Conservation (phyloP, 345 rosid genomes). For the Salix viminalis region DNA sequence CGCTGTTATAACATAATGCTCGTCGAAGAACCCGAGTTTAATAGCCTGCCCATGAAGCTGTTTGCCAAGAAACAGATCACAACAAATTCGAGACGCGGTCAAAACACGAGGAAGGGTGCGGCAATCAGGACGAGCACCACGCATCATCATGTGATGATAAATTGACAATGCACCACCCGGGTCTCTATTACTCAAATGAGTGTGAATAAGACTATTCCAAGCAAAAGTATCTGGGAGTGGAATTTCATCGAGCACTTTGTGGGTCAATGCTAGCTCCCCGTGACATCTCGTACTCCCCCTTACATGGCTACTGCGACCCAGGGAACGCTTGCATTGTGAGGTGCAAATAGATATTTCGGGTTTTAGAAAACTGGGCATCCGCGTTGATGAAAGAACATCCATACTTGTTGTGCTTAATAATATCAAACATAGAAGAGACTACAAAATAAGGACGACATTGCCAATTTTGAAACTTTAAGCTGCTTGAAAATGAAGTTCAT, state of each 20-base stretch:
- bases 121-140: conserved; percentile 37
- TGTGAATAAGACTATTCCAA: conserved; percentile 45
- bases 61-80: conserved; percentile 28
- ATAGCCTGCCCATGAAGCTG: conserved; percentile 44
- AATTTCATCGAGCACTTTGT: conserved; percentile 41
- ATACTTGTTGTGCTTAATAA: neutral
- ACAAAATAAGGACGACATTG: neutral
- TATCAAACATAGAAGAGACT: too few species aligned
- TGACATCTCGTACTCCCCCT: neutral
- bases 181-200: conserved; percentile 27
- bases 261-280: conserved; percentile 12
- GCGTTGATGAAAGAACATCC: neutral
- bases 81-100: conserved; percentile 33
- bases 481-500: too few species aligned
- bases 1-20: conserved; percentile 36
- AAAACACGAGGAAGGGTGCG: conserved; percentile 45
- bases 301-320: neutral
- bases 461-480: neutral
- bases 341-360: neutral
- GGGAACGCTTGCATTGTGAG: neutral
- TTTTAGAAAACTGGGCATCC: neutral
- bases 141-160: conserved; percentile 41
- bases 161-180: conserved; percentile 24
- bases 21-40: conserved; percentile 32
- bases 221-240: conserved; percentile 30